These are phyloP conservation scores for Anthostomella pinea DNA, from an alignment of 2,329 filamentous ascomycete species.

Conservation along the genomic window DNA sequence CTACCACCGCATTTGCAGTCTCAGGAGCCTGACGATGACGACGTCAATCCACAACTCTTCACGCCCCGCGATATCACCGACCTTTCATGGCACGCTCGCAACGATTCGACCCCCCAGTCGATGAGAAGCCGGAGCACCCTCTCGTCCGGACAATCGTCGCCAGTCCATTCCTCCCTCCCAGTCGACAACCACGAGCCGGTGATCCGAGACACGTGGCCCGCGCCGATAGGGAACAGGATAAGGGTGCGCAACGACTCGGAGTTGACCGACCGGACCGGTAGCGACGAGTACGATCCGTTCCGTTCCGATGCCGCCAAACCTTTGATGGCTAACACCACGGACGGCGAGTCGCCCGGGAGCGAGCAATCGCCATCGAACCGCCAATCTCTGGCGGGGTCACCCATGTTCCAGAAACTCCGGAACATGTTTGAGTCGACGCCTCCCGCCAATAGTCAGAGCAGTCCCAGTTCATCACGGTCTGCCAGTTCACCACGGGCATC, in stretches of 20 bases:
- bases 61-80: slow-evolving; percentile 33
- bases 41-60: slow-evolving; percentile 18
- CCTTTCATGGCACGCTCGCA: slow-evolving; percentile 30
- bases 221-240: slow-evolving; percentile 10
- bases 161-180: slow-evolving; percentile 23
- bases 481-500: background rate
- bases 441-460: slow-evolving; percentile 5
- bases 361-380: slow-evolving; percentile 5
- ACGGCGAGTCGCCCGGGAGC: slow-evolving; percentile 4
- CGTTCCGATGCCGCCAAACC: slow-evolving; percentile 17
- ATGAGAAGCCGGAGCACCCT: slow-evolving; percentile 35
- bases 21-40: slow-evolving; percentile 4
- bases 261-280: slow-evolving; percentile 15
- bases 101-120: slow-evolving; percentile 34
- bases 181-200: slow-evolving; percentile 32
- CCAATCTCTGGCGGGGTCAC: slow-evolving; percentile 17
- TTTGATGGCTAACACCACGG: background rate
- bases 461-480: slow-evolving; percentile 15
- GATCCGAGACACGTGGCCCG: slow-evolving; percentile 33
- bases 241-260: slow-evolving; percentile 24
- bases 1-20: background rate
- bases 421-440: slow-evolving; percentile 37
- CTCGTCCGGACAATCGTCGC: slow-evolving; percentile 33
- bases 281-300: slow-evolving; percentile 27
- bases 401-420: slow-evolving; percentile 40